A percentile compares a stretch with the other conserved stretches of the same genome.
Evolutionary conservation across 1,284 basidiomycete genomes (phyloP).

Genomic region (Violaceomyces palustris): DNA sequence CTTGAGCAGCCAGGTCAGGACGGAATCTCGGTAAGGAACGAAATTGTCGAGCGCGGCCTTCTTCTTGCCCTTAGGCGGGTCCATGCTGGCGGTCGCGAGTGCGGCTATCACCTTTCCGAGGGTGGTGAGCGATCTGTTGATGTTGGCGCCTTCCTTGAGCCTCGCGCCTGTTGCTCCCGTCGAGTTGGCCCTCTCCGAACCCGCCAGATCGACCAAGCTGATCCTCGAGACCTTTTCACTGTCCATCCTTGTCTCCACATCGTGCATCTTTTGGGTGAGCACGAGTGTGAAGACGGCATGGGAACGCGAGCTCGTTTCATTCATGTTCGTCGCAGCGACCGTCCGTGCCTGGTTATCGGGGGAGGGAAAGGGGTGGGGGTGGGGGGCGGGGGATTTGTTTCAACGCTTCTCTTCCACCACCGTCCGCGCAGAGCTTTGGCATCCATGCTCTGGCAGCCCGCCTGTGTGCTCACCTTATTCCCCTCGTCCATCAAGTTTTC

Average conservation of each 20-base stretch:
- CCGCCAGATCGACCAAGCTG: conserved; percentile 47
- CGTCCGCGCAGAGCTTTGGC: background rate
- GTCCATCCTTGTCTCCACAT: conserved; percentile 38
- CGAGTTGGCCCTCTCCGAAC: conserved; percentile 49
- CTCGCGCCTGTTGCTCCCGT: conserved; percentile 50
- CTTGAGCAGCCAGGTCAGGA: conserved; percentile 55
- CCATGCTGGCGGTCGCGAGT: conserved; percentile 33
- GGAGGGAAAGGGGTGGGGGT: background rate
- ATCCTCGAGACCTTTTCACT: conserved; percentile 47
- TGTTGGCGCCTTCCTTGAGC: conserved; percentile 52
- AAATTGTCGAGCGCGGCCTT: conserved; percentile 40
- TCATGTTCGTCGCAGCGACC: conserved; percentile 49
- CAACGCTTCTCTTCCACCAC: too few relatives aligned
- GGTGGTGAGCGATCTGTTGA: conserved; percentile 42
- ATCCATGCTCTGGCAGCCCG: background rate
- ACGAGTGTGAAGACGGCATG: conserved; percentile 48
- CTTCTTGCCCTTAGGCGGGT: conserved; percentile 27
- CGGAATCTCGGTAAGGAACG: conserved; percentile 47
- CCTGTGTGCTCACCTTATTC: conserved; percentile 65
- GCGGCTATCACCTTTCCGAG: conserved; percentile 47
- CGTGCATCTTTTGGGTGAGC: conserved; percentile 36
- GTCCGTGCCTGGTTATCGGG: conserved; percentile 27
- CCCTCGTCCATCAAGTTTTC: conserved; percentile 99
- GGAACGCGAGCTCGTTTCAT: conserved; percentile 46
- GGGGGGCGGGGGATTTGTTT: too few relatives aligned